These are phyloP conservation scores for Hirsutella rhossiliensis DNA, from an alignment of 2,329 filamentous ascomycete species.

Conservation along the genomic window DNA sequence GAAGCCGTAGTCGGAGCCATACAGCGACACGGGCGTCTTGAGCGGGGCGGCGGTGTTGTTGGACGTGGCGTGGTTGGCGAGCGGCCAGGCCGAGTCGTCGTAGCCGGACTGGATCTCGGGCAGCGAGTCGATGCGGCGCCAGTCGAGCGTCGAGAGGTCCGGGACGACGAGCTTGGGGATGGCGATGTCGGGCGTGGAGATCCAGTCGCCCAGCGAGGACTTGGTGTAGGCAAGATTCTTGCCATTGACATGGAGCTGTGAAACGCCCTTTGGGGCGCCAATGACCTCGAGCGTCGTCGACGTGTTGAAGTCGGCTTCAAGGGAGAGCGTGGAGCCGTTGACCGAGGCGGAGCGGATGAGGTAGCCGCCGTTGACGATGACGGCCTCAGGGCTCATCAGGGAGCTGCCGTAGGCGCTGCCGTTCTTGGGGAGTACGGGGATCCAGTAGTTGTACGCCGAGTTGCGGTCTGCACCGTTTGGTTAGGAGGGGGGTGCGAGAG, in stretches of 20 bases:
- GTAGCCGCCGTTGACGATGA: conserved; percentile 54
- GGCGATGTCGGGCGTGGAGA: conserved; percentile 32
- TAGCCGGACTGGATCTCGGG: conserved; percentile 55
- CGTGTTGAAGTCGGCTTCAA: conserved; percentile 61
- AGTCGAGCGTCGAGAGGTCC: conserved; percentile 43
- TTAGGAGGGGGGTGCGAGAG: neutral
- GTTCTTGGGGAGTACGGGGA: conserved; percentile 36
- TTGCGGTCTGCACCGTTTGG: conserved; percentile 37
- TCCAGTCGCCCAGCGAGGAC: conserved; percentile 32
- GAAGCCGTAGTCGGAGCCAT: conserved; percentile 62
- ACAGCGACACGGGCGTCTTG: conserved; percentile 54
- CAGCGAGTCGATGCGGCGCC: conserved; percentile 60
- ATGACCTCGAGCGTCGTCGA: conserved; percentile 59
- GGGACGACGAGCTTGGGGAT: conserved; percentile 31
- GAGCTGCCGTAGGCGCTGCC: conserved; percentile 20
- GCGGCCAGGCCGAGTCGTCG: conserved; percentile 56
- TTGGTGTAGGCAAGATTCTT: conserved; percentile 21
- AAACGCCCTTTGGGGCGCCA: conserved; percentile 39
- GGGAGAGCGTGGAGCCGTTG: conserved; percentile 39
- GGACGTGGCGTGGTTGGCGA: conserved; percentile 43
- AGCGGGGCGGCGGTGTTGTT: conserved; percentile 46
- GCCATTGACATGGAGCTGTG: conserved; percentile 31
- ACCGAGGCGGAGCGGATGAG: conserved; percentile 49
- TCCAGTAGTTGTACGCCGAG: conserved; percentile 58
- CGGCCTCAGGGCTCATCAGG: conserved; percentile 23